A percentile compares a stretch with the other conserved stretches of the same genome.
Evolutionary conservation across 805 yeast genomes (phyloP).

Genomic region (Candida endomychidarum): DNA sequence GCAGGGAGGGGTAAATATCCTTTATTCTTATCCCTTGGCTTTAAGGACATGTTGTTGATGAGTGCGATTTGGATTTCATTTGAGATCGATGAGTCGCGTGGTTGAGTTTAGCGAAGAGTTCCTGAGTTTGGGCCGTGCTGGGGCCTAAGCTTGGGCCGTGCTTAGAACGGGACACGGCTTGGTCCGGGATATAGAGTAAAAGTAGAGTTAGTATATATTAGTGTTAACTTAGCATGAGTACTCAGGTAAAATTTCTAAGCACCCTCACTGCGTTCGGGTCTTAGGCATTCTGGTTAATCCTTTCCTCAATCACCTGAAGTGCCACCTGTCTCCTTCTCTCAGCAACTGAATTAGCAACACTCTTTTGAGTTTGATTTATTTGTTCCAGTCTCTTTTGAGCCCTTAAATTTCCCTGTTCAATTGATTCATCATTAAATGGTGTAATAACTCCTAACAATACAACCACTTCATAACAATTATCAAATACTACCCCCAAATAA

Average conservation of each 20-base stretch:
- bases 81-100: not conserved
- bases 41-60: conserved; percentile 17
- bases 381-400: conserved; percentile 61
- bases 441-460: conserved; percentile 49
- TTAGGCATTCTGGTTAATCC: conserved; percentile 33
- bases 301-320: conserved; percentile 68
- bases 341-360: conserved; percentile 51
- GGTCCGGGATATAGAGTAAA: too few relatives aligned
- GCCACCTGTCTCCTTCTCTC: conserved; percentile 80
- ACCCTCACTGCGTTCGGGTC: too few relatives aligned
- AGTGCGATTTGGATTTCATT: not conserved
- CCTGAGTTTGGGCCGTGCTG: too few relatives aligned
- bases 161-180: too few relatives aligned
- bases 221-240: too few relatives aligned
- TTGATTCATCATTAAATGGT: conserved; percentile 65
- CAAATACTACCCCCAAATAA: conserved; percentile 51
- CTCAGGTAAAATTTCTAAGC: too few relatives aligned
- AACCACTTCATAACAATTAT: conserved; percentile 32
- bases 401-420: conserved; percentile 72
- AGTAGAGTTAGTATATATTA: too few relatives aligned
- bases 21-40: conserved; percentile 23
- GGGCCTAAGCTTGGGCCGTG: too few relatives aligned
- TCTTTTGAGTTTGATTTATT: conserved; percentile 39
- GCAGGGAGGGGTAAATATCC: conserved; percentile 31
- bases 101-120: too few relatives aligned